Percentiles rank a stretch among this genome's conserved stretches.
These are phyloP conservation scores for Stagonosporopsis chrysanthemi DNA, from an alignment of 2,329 filamentous ascomycete genomes.

Conservation along the genomic window DNA sequence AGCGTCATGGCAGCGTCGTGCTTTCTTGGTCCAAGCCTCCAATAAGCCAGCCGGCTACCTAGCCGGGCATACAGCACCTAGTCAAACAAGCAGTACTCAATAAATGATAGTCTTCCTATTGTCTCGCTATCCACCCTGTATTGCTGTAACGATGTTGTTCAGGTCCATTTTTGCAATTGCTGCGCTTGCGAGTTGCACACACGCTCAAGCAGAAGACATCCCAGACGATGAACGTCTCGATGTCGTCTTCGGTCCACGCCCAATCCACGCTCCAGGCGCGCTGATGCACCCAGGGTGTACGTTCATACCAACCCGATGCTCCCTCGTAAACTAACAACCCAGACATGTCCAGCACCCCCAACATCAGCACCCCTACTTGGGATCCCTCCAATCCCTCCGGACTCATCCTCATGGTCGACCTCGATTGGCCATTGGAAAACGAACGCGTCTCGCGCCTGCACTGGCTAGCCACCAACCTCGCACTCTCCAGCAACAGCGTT, in stretches of 20 bases:
- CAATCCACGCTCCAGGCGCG: conserved; percentile 19
- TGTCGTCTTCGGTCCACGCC: conserved; percentile 20
- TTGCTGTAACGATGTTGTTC: neutral
- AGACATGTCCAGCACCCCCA: conserved; percentile 37
- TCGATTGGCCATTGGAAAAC: conserved; percentile 38
- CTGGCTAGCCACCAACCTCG: conserved; percentile 39
- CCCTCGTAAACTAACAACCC: neutral
- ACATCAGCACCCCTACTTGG: conserved; percentile 31
- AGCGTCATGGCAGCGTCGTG: conserved; percentile 2
- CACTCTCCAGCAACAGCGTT: conserved; percentile 14
- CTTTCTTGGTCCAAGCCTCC: neutral
- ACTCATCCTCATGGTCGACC: conserved; percentile 41
- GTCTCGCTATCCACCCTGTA: neutral
- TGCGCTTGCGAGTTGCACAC: neutral
- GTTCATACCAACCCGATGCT: neutral
- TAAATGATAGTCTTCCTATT: neutral
- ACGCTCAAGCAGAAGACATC: conserved; percentile 4
- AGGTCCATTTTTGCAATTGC: neutral
- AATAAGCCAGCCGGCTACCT: neutral
- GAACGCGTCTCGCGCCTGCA: conserved; percentile 38
- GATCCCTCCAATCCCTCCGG: conserved; percentile 10
- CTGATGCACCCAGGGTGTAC: conserved; percentile 25
- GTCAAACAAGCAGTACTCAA: neutral
- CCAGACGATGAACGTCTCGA: conserved; percentile 9
- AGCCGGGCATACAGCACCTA: neutral